Evolutionary conservation across 164 flowering plant species (phyloP).

Genomic region (Kalanchoe fedtschenkoi): DNA sequence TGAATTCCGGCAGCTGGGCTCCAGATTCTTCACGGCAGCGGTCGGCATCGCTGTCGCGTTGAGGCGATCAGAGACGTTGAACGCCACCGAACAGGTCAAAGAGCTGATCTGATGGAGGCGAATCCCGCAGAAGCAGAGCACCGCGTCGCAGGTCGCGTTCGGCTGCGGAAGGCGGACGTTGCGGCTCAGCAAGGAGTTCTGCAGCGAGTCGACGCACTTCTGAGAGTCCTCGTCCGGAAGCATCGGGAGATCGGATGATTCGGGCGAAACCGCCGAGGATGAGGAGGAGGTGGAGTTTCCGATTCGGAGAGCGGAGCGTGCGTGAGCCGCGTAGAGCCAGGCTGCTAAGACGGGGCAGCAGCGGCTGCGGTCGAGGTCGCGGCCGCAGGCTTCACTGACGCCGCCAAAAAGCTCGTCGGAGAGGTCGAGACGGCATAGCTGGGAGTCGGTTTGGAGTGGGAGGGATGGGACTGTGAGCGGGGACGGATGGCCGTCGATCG

Average conservation of each 20-base stretch:
- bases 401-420: slow-evolving; percentile 96
- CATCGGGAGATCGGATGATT: slow-evolving; percentile 56
- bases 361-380: slow-evolving; percentile 79
- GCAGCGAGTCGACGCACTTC: slow-evolving; percentile 81
- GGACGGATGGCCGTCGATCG: slow-evolving; percentile 23
- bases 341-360: slow-evolving; percentile 98
- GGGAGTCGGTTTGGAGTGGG: slow-evolving; percentile 60
- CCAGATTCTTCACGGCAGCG: slow-evolving; percentile 66
- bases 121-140: slow-evolving; percentile 90
- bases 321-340: slow-evolving; percentile 96
- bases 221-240: slow-evolving; percentile 91
- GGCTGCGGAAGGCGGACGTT: slow-evolving; percentile 72
- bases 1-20: slow-evolving; percentile 68
- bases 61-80: slow-evolving; percentile 37
- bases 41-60: slow-evolving; percentile 83
- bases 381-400: slow-evolving; percentile 69
- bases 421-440: slow-evolving; percentile 72
- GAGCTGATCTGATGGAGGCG: slow-evolving; percentile 87
- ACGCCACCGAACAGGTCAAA: slow-evolving; percentile 81
- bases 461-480: slow-evolving; percentile 76
- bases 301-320: slow-evolving; percentile 65
- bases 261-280: slow-evolving; percentile 24
- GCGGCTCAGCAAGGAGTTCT: slow-evolving; percentile 51
- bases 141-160: slow-evolving; percentile 79
- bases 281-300: slow-evolving; percentile 11